Base-by-base conservation (phyloP, 2,329 filamentous ascomycete species). In the Lithohypha guttulata region DNA sequence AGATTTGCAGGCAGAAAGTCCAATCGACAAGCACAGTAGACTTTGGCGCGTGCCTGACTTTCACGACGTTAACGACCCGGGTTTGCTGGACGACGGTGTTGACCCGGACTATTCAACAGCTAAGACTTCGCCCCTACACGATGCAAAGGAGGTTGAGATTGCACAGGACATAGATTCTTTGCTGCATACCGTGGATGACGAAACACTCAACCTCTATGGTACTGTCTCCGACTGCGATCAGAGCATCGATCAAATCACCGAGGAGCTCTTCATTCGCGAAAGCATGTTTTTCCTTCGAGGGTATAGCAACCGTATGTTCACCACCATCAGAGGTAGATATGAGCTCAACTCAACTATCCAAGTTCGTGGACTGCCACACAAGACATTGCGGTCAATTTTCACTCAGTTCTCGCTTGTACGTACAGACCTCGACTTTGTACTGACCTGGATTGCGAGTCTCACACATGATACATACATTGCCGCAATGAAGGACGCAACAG, bases 261-360 rank as follows among this genome's bases (percentile, higher is more conserved):
- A 94, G 55, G 64, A 82, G 1, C 77, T 87, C 47, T 65, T 79
- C 8, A 63, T 87, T 18, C 75, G 85, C 33, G 86, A 96, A 53
- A 73, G 77, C 0, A 65, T 95, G 1, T 25, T 84, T 52, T 93
- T 95, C 84, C 70, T 96, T 0, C 74, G 77, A 39, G 87, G 87
- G 1, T 63, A 91, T 3, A 72, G 78, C 4, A 89, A 82, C 2
- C 79, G 77, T 2, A 55, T 94, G 1, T 94, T 87, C 51, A 48
- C 58, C 64, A 49, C 55, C 38, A 21, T 57, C 14, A 55, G 59
- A 23, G 49, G 54, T 23, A 46, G 42, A 3, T 48, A 63, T n/a
- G 52, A 55, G 42, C 48, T 65, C 28, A 60, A 64, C 34, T 51
- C 58, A 17, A 54, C 55, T 39, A 15, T 32, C 15, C 63, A 64